phyloP scores from a whole-genome alignment of 2,329 filamentous ascomycete genomes.

The Waltergamsia citrina region DNA sequence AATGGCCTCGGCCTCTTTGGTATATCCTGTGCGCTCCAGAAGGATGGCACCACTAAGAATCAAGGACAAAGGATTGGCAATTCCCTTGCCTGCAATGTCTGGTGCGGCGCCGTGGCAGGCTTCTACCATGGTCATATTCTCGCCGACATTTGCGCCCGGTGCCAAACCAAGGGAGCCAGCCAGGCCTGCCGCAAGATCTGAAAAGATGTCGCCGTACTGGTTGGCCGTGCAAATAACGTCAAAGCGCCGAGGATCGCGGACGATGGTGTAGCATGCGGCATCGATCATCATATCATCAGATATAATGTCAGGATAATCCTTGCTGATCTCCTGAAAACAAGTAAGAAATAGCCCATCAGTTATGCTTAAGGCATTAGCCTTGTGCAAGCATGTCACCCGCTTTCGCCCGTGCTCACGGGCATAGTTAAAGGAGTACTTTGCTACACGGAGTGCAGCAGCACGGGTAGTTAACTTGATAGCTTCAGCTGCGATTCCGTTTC shows the following conservation, averaged over 20 bases:
- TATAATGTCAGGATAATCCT: neutral
- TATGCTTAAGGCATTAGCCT: constrained; percentile 1
- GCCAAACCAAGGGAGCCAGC: constrained; percentile 34
- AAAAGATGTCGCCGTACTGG: constrained; percentile 37
- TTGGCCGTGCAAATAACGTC: constrained; percentile 37
- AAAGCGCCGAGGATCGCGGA: constrained; percentile 1
- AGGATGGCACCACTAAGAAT: constrained; percentile 66
- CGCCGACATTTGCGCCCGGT: constrained; percentile 33
- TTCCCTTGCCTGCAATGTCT: constrained; percentile 62
- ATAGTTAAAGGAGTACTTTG: neutral
- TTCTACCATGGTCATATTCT: constrained; percentile 63
- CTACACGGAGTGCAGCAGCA: neutral
- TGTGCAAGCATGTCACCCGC: constrained; percentile 1
- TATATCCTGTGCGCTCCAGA: constrained; percentile 24
- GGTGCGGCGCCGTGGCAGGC: constrained; percentile 67
- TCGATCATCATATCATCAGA: constrained; percentile 3
- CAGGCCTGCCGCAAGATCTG: constrained; percentile 33
- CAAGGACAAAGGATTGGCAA: constrained; percentile 65
- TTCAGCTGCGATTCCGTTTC: neutral
- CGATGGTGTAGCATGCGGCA: neutral
- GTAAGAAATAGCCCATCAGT: constrained; percentile 1
- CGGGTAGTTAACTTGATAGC: constrained; percentile 1
- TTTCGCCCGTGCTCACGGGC: neutral
- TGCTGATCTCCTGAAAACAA: constrained; percentile 2
- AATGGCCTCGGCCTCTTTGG: neutral